phyloP scores from a whole-genome alignment of 805 yeast genomes.

The Lipomyces sp. region DNA sequence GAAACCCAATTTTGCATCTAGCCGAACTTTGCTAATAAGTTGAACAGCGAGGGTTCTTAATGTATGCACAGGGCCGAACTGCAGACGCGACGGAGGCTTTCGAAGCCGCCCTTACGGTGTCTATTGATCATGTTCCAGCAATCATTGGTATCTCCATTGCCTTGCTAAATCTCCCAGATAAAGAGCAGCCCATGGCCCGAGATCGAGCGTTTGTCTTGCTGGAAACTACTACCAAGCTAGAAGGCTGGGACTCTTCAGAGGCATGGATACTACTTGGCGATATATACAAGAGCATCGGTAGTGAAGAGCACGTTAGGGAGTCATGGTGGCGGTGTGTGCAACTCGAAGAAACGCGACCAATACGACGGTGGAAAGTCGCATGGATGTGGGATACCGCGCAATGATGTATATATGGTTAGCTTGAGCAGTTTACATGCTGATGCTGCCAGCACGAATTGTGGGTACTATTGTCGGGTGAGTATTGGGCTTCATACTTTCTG shows the following conservation, averaged over 20 bases:
- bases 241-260: slow-evolving; percentile 34
- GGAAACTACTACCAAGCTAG: slow-evolving; percentile 27
- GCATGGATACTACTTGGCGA: slow-evolving; percentile 34
- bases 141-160: slow-evolving; percentile 27
- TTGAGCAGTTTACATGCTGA: not conserved
- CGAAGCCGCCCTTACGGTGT: slow-evolving; percentile 36
- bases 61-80: slow-evolving; percentile 23
- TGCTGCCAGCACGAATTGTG: not conserved
- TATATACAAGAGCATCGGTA: slow-evolving; percentile 25
- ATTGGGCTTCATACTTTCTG: not conserved
- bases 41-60: slow-evolving; percentile 29
- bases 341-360: slow-evolving; percentile 33
- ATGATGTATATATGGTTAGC: not conserved
- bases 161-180: slow-evolving; percentile 16
- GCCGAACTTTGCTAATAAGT: not conserved
- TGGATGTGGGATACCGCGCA: slow-evolving; percentile 33
- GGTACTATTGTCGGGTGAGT: not conserved
- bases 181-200: slow-evolving; percentile 37
- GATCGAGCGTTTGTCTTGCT: slow-evolving; percentile 35
- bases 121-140: slow-evolving; percentile 35
- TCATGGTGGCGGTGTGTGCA: slow-evolving; percentile 31
- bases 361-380: slow-evolving; percentile 29
- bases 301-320: slow-evolving; percentile 13
- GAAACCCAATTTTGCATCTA: not conserved
- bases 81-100: slow-evolving; percentile 29